Conservation (phyloP, 495 filamentous ascomycete genomes). For the Neurospora sp. region DNA sequence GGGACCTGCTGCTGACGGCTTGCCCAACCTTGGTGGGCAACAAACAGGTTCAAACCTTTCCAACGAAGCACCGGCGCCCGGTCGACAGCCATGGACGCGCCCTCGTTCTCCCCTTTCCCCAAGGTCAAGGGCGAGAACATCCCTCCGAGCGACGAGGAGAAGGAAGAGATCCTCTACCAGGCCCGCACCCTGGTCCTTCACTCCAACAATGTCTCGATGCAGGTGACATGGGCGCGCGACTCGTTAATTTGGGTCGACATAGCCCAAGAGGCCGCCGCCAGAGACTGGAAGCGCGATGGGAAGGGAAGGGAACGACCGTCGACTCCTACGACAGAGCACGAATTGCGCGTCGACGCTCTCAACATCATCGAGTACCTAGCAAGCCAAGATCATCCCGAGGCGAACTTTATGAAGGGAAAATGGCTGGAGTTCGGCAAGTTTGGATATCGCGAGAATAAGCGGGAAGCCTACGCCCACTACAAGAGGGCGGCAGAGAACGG, state of each 20-base stretch:
- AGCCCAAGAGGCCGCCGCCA: constrained; percentile 54
- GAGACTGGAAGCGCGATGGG: constrained; percentile 51
- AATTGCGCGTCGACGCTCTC: constrained; percentile 77
- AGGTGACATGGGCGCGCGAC: constrained; percentile 93
- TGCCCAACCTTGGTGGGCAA: constrained; percentile 6
- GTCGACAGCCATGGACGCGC: constrained; percentile 40
- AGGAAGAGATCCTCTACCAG: constrained; percentile 75
- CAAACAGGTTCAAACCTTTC: constrained; percentile 39
- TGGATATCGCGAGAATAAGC: constrained; percentile 76
- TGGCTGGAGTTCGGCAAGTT: constrained; percentile 99
- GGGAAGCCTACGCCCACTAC: constrained; percentile 84
- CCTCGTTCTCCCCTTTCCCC: constrained; percentile 87
- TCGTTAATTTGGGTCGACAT: constrained; percentile 82
- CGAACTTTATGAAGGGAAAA: constrained; percentile 88
- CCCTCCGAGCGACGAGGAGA: constrained; percentile 87
- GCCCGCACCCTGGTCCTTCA: constrained; percentile 76
- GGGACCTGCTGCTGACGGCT: constrained; percentile 13
- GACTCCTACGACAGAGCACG: constrained; percentile 81
- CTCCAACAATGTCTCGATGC: constrained; percentile 93
- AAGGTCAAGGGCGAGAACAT: constrained; percentile 80
- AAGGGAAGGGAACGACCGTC: constrained; percentile 50
- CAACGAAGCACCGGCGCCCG: constrained; percentile 18
- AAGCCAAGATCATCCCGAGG: constrained; percentile 85
- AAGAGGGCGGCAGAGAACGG: constrained; percentile 75
- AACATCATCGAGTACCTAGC: constrained; percentile 85